Conservation (phyloP, 805 yeast species). For the Kuraishia molischiana region DNA sequence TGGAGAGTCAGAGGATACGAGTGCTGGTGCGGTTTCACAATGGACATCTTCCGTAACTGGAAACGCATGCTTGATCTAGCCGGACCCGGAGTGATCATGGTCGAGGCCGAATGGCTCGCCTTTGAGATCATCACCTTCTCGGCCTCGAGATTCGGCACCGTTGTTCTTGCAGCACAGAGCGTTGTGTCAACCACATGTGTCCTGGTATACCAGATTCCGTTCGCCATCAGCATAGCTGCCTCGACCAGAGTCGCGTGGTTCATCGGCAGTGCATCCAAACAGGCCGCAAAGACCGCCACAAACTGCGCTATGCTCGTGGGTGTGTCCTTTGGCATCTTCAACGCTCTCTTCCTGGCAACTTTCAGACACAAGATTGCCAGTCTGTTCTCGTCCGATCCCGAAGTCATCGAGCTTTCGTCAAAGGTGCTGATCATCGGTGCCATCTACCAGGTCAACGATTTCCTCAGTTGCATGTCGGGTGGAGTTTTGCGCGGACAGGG, state of each 20-base stretch:
- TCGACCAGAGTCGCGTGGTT: conserved; percentile 72
- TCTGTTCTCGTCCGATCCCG: conserved; percentile 20
- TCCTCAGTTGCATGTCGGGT: conserved; percentile 36
- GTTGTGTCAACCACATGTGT: conserved; percentile 62
- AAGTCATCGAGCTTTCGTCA: conserved; percentile 15
- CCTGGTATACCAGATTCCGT: conserved; percentile 62
- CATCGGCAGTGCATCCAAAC: conserved; percentile 44
- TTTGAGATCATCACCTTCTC: conserved; percentile 65
- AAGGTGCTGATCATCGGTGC: conserved; percentile 21
- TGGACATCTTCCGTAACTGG: conserved; percentile 45
- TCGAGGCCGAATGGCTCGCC: conserved; percentile 71
- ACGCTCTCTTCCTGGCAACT: conserved; percentile 14
- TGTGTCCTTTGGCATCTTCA: conserved; percentile 11
- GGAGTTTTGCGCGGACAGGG: conserved; percentile 54
- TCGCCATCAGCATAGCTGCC: conserved; percentile 66
- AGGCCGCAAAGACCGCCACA: conserved; percentile 18
- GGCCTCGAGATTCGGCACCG: conserved; percentile 56
- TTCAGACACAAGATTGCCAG: conserved; percentile 15
- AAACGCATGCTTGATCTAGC: conserved; percentile 51
- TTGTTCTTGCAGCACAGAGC: conserved; percentile 63
- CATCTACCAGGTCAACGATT: conserved; percentile 37
- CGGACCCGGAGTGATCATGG: conserved; percentile 68
- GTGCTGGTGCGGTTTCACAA: conserved; percentile 25
- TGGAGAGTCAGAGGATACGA: conserved; percentile 31
- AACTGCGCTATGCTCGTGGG: conserved; percentile 18